phyloP scores from a whole-genome alignment of 108 stramenopile genomes.

The Mediolabrus comicus region DNA sequence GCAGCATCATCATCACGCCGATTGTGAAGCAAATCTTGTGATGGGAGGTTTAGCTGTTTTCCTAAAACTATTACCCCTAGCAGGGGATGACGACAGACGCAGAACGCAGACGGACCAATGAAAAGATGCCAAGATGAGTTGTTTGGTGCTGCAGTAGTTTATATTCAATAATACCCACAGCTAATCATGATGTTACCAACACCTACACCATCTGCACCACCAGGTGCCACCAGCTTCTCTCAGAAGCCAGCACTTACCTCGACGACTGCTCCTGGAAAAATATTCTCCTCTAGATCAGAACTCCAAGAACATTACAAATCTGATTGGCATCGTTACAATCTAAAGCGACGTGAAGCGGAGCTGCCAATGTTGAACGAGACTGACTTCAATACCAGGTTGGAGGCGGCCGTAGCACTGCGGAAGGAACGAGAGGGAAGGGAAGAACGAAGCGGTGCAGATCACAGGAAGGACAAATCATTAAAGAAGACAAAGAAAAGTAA shows the following conservation, averaged over 20 bases:
- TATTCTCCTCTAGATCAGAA: conserved; percentile 69
- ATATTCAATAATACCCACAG: no score
- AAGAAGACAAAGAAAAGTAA: conserved; percentile 30
- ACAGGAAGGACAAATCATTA: conserved; percentile 54
- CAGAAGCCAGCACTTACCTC: conserved; percentile 47
- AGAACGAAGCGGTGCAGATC: conserved; percentile 54
- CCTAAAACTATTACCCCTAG: no score
- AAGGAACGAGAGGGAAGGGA: conserved; percentile 60
- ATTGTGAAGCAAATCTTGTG: no score
- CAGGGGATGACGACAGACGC: no score
- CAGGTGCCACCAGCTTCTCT: background rate
- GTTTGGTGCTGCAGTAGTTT: no score
- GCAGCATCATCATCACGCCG: background rate
- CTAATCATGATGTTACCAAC: background rate
- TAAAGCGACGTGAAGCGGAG: conserved; percentile 89
- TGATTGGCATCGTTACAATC: conserved; percentile 97
- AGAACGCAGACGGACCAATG: no score
- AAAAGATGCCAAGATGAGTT: no score
- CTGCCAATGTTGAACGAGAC: conserved; percentile 67
- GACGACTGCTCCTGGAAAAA: conserved; percentile 84
- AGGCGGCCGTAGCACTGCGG: conserved; percentile 77
- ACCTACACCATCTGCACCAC: conserved; percentile 2
- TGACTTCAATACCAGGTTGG: conserved; percentile 76
- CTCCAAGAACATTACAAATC: conserved; percentile 88
- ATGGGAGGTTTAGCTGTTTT: no score